phyloP scores from a whole-genome alignment of 805 yeast genomes.

The Kuraishia hungarica region DNA sequence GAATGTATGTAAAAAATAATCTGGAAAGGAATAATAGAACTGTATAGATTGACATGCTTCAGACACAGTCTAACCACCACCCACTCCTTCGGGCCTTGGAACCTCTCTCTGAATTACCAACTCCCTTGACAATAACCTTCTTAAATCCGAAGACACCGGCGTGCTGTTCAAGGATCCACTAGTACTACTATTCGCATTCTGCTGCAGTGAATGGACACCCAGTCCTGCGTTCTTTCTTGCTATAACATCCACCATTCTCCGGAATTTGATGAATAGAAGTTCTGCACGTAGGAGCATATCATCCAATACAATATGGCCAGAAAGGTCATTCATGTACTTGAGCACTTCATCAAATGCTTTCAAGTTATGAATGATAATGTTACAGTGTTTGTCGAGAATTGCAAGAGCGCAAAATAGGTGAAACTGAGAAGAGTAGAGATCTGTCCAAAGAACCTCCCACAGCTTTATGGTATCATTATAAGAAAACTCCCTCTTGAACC shows the following conservation, averaged over 20 bases:
- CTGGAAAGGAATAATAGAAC: no score
- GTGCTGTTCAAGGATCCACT: slow-evolving; percentile 19
- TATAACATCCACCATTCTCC: slow-evolving; percentile 69
- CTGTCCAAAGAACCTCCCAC: slow-evolving; percentile 95
- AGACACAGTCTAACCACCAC: slow-evolving; percentile 6
- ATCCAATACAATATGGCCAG: slow-evolving; percentile 64
- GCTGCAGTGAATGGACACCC: slow-evolving; percentile 8
- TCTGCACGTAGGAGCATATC: slow-evolving; percentile 82
- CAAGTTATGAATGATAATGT: slow-evolving; percentile 66
- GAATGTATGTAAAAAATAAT: no score
- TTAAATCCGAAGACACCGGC: slow-evolving; percentile 41
- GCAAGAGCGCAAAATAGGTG: slow-evolving; percentile 84
- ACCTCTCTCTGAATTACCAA: slow-evolving; percentile 57
- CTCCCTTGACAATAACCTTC: slow-evolving; percentile 51
- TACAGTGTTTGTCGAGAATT: slow-evolving; percentile 79
- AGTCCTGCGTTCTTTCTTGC: slow-evolving; percentile 36
- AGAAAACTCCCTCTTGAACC: slow-evolving; percentile 88
- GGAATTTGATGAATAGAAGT: slow-evolving; percentile 69
- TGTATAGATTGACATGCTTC: not conserved
- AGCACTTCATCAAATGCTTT: slow-evolving; percentile 83
- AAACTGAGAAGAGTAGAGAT: slow-evolving; percentile 77
- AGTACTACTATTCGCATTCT: slow-evolving; percentile 1
- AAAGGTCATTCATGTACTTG: slow-evolving; percentile 85
- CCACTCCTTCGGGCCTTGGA: slow-evolving; percentile 17
- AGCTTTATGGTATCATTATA: slow-evolving; percentile 68